phyloP scores from a whole-genome alignment of 164 flowering plant species.

The Houttuynia cordata region DNA sequence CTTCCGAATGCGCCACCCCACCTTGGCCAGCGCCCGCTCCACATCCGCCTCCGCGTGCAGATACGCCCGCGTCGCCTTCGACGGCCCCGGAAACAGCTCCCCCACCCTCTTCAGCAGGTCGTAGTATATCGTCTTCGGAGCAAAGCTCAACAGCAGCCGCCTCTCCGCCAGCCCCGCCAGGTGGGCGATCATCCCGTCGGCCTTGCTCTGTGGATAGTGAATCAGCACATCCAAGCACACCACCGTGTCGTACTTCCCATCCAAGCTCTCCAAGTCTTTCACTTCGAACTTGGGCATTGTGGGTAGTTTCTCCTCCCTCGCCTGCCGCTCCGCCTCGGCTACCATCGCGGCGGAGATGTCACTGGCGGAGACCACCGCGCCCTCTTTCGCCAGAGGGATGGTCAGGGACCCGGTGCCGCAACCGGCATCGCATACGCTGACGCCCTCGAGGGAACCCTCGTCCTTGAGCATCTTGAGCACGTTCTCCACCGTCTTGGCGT shows the following conservation, averaged over 20 bases:
- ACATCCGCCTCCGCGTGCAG: constrained; percentile 89
- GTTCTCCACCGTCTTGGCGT: constrained; percentile 72
- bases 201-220: constrained; percentile 92
- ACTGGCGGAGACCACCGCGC: constrained; percentile 75
- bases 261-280: constrained; percentile 72
- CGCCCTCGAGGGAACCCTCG: constrained; percentile 50
- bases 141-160: constrained; percentile 76
- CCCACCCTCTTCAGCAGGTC: constrained; percentile 77
- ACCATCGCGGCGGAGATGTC: constrained; percentile 99
- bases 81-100: constrained; percentile 95
- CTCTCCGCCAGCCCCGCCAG: constrained; percentile 81
- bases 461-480: constrained; percentile 58
- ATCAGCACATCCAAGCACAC: constrained; percentile 88
- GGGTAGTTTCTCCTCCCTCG: constrained; percentile 30
- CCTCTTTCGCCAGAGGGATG: constrained; percentile 76
- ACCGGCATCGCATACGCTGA: constrained; percentile 89
- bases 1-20: constrained; percentile 83
- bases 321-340: constrained; percentile 79
- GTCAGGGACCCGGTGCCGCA: constrained; percentile 86
- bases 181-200: constrained; percentile 92
- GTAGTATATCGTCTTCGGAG: constrained; percentile 88
- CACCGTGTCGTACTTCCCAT: constrained; percentile 78
- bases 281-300: constrained; percentile 79
- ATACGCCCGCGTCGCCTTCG: constrained; percentile 96
- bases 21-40: constrained; percentile 74